These are phyloP conservation scores for Tolypocladium nubicola DNA, from an alignment of 2,329 filamentous ascomycete genomes.

Conservation along the genomic window DNA sequence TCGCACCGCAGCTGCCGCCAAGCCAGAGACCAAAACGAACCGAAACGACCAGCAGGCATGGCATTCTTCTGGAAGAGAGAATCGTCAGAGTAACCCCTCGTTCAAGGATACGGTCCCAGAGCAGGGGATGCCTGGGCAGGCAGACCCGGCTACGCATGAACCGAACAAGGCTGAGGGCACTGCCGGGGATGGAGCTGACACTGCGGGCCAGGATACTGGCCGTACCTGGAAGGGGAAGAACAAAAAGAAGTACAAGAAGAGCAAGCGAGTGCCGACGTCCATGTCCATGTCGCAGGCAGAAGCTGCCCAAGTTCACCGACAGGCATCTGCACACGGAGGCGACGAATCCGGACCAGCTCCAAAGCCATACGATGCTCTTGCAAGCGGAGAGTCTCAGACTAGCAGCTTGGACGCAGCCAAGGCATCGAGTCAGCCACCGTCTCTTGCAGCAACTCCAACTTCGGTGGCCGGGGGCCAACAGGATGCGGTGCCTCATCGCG, in stretches of 20 bases:
- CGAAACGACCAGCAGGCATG: background rate
- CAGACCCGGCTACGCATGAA: background rate
- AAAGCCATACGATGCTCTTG: no score
- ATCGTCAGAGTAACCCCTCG: background rate
- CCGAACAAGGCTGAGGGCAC: background rate
- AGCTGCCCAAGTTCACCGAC: background rate
- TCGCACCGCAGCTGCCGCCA: background rate
- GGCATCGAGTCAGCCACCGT: no score
- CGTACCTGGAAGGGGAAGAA: conserved; percentile 7
- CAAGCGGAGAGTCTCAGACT: background rate
- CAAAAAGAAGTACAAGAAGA: conserved; percentile 16
- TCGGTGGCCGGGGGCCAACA: background rate
- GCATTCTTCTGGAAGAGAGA: background rate
- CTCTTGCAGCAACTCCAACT: no score
- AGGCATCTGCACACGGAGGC: background rate
- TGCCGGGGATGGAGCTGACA: background rate
- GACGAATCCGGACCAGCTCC: background rate
- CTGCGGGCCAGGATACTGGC: background rate
- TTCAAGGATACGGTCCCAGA: background rate
- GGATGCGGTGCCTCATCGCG: background rate
- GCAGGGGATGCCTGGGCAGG: background rate
- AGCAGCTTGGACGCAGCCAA: background rate
- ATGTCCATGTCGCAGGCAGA: background rate
- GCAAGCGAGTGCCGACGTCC: conserved; percentile 3
- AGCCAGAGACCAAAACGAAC: background rate